These are phyloP conservation scores for Suillus americanus DNA, from an alignment of 768 basidiomycete genomes.

Conservation along the genomic window DNA sequence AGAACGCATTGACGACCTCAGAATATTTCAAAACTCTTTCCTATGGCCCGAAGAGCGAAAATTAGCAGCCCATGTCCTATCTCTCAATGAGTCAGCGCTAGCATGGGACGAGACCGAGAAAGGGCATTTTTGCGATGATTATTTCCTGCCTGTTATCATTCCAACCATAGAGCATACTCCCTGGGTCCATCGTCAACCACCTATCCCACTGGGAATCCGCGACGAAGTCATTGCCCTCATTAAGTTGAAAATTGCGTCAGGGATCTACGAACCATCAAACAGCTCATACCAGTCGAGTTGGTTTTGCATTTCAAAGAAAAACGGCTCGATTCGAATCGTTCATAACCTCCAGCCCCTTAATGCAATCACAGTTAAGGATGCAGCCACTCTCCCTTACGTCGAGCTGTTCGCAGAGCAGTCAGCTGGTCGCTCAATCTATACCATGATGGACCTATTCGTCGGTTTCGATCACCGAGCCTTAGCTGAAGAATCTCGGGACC, in stretches of 20 bases:
- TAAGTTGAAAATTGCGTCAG: no score
- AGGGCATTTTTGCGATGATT: slow-evolving; percentile 34
- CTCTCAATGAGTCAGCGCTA: slow-evolving; percentile 32
- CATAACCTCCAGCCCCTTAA: slow-evolving; percentile 25
- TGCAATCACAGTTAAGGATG: not conserved
- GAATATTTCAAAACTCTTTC: not conserved
- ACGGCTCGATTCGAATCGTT: slow-evolving; percentile 19
- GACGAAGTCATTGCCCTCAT: no score
- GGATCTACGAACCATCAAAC: slow-evolving; percentile 35
- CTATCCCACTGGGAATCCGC: no score
- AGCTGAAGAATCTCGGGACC: no score
- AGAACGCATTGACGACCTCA: not conserved
- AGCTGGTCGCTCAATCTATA: no score
- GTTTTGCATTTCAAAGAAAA: slow-evolving; percentile 37
- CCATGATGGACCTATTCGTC: no score
- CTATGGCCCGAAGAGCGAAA: slow-evolving; percentile 7
- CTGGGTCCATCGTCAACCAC: no score
- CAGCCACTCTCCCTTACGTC: slow-evolving; percentile 11
- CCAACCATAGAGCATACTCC: no score
- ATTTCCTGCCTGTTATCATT: slow-evolving; percentile 32
- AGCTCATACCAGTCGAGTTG: slow-evolving; percentile 37
- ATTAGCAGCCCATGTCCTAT: slow-evolving; percentile 25
- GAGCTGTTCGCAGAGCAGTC: slow-evolving; percentile 4
- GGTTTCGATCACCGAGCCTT: no score
- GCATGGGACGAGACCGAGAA: slow-evolving; percentile 38